Evolutionary conservation across 2,329 filamentous ascomycete species (phyloP).

Genomic region (Neocucurbitaria cava): DNA sequence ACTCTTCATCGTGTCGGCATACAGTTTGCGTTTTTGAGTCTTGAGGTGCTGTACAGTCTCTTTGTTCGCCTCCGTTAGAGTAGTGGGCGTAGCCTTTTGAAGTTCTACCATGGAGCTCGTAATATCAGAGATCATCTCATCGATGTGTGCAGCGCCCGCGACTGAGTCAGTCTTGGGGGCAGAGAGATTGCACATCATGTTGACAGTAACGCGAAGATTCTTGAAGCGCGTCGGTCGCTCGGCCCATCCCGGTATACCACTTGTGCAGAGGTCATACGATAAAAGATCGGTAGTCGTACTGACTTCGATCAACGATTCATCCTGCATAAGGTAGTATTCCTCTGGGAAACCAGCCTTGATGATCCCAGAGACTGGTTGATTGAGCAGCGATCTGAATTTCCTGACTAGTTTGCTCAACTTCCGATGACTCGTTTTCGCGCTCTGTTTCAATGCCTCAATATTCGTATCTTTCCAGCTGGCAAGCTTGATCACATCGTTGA

Average conservation of each 20-base stretch:
- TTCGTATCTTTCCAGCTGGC: slow-evolving; percentile 99
- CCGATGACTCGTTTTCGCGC: slow-evolving; percentile 85
- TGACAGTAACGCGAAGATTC: slow-evolving; percentile 72
- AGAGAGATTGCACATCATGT: slow-evolving; percentile 74
- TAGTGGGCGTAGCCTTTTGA: slow-evolving; percentile 80
- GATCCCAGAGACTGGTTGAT: slow-evolving; percentile 74
- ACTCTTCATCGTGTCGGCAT: slow-evolving; percentile 84
- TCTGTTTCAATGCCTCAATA: slow-evolving; percentile 85
- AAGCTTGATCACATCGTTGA: slow-evolving; percentile 90
- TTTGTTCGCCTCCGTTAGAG: slow-evolving; percentile 88
- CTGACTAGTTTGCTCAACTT: slow-evolving; percentile 91
- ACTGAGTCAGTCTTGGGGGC: slow-evolving; percentile 60
- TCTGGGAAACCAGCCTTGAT: slow-evolving; percentile 44
- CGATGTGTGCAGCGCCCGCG: slow-evolving; percentile 66
- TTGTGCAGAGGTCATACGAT: slow-evolving; percentile 30
- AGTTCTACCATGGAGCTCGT: slow-evolving; percentile 73
- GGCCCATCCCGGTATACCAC: slow-evolving; percentile 39
- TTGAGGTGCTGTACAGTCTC: slow-evolving; percentile 86
- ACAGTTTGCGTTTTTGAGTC: slow-evolving; percentile 85
- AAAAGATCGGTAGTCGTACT: slow-evolving; percentile 17
- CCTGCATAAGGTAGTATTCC: slow-evolving; percentile 16
- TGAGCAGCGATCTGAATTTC: slow-evolving; percentile 83
- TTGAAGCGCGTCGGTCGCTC: slow-evolving; percentile 69
- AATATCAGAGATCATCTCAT: slow-evolving; percentile 73
- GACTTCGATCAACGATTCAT: slow-evolving; percentile 18